A percentile compares a stretch with the other conserved stretches of the same genome.
Conservation (phyloP, 106 monocot genomes). For the Acorus calamus region DNA sequence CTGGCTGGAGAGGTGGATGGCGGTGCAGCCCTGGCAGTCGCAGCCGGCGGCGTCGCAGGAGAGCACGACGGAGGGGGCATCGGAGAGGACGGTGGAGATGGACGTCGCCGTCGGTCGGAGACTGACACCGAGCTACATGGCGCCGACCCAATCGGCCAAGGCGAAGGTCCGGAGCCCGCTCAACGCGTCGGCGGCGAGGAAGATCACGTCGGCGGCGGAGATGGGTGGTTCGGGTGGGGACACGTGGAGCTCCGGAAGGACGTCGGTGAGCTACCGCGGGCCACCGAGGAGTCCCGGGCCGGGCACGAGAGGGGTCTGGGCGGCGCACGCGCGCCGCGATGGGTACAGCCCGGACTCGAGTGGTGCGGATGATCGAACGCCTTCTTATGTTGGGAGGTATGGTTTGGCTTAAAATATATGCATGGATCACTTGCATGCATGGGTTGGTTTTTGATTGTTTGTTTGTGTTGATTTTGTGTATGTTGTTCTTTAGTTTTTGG, state of each 20-base stretch:
- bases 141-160: constrained; percentile 48
- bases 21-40: constrained; percentile 28
- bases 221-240: constrained; percentile 5
- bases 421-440: not conserved
- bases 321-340: not conserved
- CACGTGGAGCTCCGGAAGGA: constrained; percentile 38
- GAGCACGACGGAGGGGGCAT: constrained; percentile 19
- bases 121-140: constrained; percentile 53
- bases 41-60: not conserved
- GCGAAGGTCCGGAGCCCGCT: constrained; percentile 36
- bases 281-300: constrained; percentile 2
- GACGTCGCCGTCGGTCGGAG: constrained; percentile 11
- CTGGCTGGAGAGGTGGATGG: constrained; percentile 78
- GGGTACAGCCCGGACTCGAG: constrained; percentile 9
- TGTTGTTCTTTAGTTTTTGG: too few relatives aligned
- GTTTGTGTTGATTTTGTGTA: too few relatives aligned
- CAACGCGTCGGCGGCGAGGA: constrained; percentile 3
- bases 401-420: too few relatives aligned
- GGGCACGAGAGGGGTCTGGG: not conserved
- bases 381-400: not conserved
- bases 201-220: not conserved
- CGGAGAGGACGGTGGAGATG: constrained; percentile 60
- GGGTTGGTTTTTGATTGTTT: not conserved
- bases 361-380: constrained; percentile 5
- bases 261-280: not conserved